These are phyloP conservation scores for Aphanomyces cochlioides DNA, from an alignment of 352 stramenopile species.

Conservation along the genomic window DNA sequence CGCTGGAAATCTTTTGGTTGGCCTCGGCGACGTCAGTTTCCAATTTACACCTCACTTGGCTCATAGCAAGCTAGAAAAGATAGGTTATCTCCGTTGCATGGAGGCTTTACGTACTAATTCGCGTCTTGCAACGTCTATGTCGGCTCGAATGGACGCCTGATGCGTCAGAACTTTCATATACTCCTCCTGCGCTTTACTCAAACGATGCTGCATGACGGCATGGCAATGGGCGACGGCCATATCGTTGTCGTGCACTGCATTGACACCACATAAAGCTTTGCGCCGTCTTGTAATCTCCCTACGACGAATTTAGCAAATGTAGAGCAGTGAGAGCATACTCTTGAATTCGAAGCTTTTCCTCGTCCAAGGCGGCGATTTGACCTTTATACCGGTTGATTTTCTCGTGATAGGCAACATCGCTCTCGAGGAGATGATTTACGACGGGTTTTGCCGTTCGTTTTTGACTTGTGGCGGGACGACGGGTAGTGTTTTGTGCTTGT, in stretches of 20 bases:
- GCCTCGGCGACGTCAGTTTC: constrained; percentile 58
- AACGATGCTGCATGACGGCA: constrained; percentile 67
- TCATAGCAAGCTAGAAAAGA: constrained; percentile 40
- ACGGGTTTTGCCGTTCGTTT: constrained; percentile 35
- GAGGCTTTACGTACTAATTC: constrained; percentile 37
- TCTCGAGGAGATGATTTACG: constrained; percentile 66
- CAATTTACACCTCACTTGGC: constrained; percentile 56
- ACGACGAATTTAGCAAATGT: neutral
- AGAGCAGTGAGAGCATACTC: neutral
- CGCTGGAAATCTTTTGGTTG: constrained; percentile 36
- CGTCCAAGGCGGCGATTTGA: constrained; percentile 48
- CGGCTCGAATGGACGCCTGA: constrained; percentile 55
- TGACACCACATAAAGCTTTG: constrained; percentile 55
- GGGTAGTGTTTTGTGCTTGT: neutral
- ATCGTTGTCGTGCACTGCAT: constrained; percentile 74
- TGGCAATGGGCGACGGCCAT: constrained; percentile 66
- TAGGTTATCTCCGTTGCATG: neutral
- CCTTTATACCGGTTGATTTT: constrained; percentile 56
- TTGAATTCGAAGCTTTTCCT: constrained; percentile 47
- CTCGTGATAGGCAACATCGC: constrained; percentile 55
- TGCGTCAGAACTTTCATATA: constrained; percentile 73
- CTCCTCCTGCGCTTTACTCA: constrained; percentile 69
- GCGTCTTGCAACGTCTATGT: constrained; percentile 54
- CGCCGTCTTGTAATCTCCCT: constrained; percentile 48
- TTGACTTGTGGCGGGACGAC: neutral